Evolutionary conservation across 2,329 filamentous ascomycete species (phyloP).

Genomic region (Periglandula ipomoeae): DNA sequence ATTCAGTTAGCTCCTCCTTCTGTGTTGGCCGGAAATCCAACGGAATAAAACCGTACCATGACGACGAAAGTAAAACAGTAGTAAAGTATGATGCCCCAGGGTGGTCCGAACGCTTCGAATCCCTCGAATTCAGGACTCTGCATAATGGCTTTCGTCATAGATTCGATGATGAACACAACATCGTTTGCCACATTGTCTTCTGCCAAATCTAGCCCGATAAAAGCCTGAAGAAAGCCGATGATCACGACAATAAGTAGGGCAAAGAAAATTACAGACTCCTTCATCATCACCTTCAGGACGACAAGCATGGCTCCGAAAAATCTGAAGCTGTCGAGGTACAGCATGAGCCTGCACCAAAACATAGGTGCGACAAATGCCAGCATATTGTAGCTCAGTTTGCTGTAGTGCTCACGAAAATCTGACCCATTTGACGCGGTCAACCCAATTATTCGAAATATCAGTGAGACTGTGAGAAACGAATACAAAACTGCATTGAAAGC

Average conservation of each 20-base stretch:
- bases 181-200: slow-evolving; percentile 63
- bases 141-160: slow-evolving; percentile 87
- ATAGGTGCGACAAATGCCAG: slow-evolving; percentile 87
- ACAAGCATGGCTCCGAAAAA: slow-evolving; percentile 99
- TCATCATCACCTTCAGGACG: slow-evolving; percentile 91
- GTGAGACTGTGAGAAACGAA: slow-evolving; percentile 64
- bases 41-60: slow-evolving; percentile 53
- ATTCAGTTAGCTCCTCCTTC: not conserved
- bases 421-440: slow-evolving; percentile 48
- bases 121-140: slow-evolving; percentile 81
- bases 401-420: slow-evolving; percentile 49
- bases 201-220: slow-evolving; percentile 80
- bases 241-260: slow-evolving; percentile 78
- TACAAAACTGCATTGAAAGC: slow-evolving; percentile 87
- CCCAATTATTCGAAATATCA: slow-evolving; percentile 71
- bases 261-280: slow-evolving; percentile 92
- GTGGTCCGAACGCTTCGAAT: slow-evolving; percentile 84
- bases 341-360: slow-evolving; percentile 89
- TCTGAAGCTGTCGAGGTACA: slow-evolving; percentile 86
- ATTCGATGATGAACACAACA: slow-evolving; percentile 63
- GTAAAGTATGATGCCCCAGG: slow-evolving; percentile 91
- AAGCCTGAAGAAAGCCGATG: slow-evolving; percentile 83
- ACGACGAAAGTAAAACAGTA: slow-evolving; percentile 97
- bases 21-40: not conserved
- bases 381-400: slow-evolving; percentile 85